phyloP scores from a whole-genome alignment of 2,329 filamentous ascomycete species.

The Cercospora sp. region DNA sequence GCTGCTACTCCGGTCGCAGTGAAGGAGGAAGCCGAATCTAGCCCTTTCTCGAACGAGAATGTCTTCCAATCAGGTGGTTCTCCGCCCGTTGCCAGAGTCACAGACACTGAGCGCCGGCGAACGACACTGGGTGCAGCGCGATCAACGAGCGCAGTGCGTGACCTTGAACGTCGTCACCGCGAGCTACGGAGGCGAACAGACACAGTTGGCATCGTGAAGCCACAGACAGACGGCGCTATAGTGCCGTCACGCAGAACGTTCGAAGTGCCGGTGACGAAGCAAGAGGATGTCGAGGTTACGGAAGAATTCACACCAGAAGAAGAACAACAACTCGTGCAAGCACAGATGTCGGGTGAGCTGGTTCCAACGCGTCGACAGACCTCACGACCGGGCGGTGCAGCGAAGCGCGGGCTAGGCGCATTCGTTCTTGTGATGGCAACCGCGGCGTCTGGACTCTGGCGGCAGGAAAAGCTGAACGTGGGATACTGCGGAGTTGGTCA shows the following conservation, averaged over 20 bases:
- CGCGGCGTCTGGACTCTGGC: slow-evolving; percentile 78
- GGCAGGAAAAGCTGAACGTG: slow-evolving; percentile 93
- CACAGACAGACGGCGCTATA: slow-evolving; percentile 55
- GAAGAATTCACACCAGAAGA: slow-evolving; percentile 96
- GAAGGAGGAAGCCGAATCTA: slow-evolving; percentile 47
- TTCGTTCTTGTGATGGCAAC: slow-evolving; percentile 69
- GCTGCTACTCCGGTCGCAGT: slow-evolving; percentile 30
- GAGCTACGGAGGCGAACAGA: slow-evolving; percentile 47
- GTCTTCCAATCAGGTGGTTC: slow-evolving; percentile 67
- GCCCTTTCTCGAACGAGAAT: slow-evolving; percentile 83
- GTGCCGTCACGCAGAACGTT: slow-evolving; percentile 60
- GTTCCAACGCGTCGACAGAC: slow-evolving; percentile 44
- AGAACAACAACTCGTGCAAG: slow-evolving; percentile 74
- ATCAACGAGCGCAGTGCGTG: slow-evolving; percentile 37
- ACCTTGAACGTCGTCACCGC: slow-evolving; percentile 45
- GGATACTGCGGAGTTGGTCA: slow-evolving; percentile 86
- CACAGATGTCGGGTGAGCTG: slow-evolving; percentile 55
- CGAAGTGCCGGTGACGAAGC: slow-evolving; percentile 55
- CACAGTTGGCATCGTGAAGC: slow-evolving; percentile 45
- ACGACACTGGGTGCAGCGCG: slow-evolving; percentile 49
- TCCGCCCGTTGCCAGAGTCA: slow-evolving; percentile 40
- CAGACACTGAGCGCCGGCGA: slow-evolving; percentile 60
- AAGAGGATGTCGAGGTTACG: slow-evolving; percentile 56
- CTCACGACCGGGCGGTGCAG: slow-evolving; percentile 47
- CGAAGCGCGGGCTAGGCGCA: slow-evolving; percentile 65